Conservation (phyloP, 2,329 filamentous ascomycete species). For the Apiospora pterosperma region DNA sequence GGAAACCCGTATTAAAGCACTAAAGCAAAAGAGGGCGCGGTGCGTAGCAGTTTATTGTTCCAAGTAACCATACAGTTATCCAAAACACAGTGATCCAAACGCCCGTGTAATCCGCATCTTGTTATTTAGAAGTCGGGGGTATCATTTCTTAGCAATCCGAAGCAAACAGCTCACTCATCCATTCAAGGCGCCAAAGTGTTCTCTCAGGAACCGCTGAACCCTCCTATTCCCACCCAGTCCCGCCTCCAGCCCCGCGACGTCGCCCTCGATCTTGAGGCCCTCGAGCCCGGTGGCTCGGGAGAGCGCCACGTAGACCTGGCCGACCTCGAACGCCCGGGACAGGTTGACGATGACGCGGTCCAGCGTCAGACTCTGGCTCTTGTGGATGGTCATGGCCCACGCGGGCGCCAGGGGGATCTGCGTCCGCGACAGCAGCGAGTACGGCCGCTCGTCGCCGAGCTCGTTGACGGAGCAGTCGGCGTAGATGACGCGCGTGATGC, state of each 20-base stretch:
- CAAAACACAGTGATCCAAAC: background rate
- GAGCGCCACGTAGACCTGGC: conserved; percentile 58
- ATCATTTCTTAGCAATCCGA: background rate
- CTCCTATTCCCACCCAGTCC: conserved; percentile 29
- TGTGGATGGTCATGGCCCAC: conserved; percentile 64
- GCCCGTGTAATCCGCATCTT: background rate
- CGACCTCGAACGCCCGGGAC: conserved; percentile 43
- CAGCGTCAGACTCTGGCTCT: conserved; percentile 60
- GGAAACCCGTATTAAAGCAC: background rate
- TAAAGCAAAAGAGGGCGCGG: background rate
- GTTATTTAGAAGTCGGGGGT: background rate
- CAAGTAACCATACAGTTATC: background rate
- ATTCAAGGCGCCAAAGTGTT: conserved; percentile 29
- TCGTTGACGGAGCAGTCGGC: conserved; percentile 47
- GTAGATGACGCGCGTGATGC: conserved; percentile 39
- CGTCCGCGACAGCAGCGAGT: conserved; percentile 49
- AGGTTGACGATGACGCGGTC: conserved; percentile 55
- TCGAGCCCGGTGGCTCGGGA: conserved; percentile 45
- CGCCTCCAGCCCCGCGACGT: conserved; percentile 20
- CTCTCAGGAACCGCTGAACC: conserved; percentile 30
- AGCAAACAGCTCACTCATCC: background rate
- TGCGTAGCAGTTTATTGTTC: background rate
- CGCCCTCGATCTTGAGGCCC: conserved; percentile 37
- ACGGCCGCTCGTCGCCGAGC: conserved; percentile 41
- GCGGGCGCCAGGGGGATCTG: conserved; percentile 58